Percentiles rank a stretch among this genome's conserved stretches.
These are phyloP conservation scores for Hyaloscypha hepaticicola DNA, from an alignment of 495 filamentous ascomycete genomes.

Conservation along the genomic window DNA sequence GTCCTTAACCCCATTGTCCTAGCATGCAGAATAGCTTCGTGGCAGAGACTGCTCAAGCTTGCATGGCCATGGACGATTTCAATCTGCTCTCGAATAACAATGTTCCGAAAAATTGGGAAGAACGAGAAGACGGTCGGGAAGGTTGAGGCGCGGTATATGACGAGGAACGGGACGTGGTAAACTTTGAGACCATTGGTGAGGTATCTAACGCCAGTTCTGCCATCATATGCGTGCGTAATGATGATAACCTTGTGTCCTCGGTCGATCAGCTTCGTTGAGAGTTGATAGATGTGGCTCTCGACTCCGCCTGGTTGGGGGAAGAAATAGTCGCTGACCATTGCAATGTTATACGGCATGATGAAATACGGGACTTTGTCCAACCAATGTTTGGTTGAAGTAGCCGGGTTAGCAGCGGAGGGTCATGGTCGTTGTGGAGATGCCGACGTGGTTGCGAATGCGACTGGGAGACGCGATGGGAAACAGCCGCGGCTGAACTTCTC, in stretches of 20 bases:
- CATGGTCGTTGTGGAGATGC: background rate
- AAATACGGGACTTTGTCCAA: background rate
- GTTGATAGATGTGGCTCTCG: slow-evolving; percentile 97
- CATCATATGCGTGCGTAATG: slow-evolving; percentile 94
- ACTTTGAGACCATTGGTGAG: slow-evolving; percentile 98
- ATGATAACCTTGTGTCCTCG: slow-evolving; percentile 97
- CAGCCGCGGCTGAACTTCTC: slow-evolving; percentile 4
- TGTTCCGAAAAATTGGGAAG: slow-evolving; percentile 95
- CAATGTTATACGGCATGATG: slow-evolving; percentile 63
- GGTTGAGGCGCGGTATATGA: slow-evolving; percentile 92
- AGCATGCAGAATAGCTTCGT: slow-evolving; percentile 92
- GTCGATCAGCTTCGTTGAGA: slow-evolving; percentile 93
- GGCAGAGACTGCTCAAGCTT: slow-evolving; percentile 86
- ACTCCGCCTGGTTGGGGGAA: slow-evolving; percentile 95
- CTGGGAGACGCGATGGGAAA: background rate
- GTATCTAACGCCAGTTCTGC: slow-evolving; percentile 90
- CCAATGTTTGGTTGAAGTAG: background rate
- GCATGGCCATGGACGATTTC: slow-evolving; percentile 97
- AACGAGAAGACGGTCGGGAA: slow-evolving; percentile 98
- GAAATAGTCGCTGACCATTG: slow-evolving; percentile 99
- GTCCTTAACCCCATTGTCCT: slow-evolving; percentile 95
- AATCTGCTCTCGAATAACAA: slow-evolving; percentile 88
- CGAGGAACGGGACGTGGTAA: slow-evolving; percentile 93
- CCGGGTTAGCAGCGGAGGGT: background rate
- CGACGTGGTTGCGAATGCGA: background rate